A percentile compares a stretch with the other conserved stretches of the same genome.
phyloP scores from a whole-genome alignment of 139 green algal genomes.

The Chloropicon primus region DNA sequence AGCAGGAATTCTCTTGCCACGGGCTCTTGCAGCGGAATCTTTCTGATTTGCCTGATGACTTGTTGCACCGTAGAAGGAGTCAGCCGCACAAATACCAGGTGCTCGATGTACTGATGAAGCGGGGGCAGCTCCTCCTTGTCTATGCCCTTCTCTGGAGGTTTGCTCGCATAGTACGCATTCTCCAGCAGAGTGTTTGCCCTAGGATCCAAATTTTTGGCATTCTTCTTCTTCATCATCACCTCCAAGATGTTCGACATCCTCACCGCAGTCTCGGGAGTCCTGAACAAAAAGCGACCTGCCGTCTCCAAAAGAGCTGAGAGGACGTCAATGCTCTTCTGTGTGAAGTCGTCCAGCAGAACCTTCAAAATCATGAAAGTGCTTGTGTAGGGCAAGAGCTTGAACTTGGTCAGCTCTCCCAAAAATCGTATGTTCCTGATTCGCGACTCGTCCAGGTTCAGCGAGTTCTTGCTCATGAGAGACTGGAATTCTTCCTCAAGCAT shows the following conservation, averaged over 20 bases:
- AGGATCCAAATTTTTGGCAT: constrained; percentile 65
- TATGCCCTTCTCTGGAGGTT: constrained; percentile 24
- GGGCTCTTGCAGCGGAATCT: constrained; percentile 57
- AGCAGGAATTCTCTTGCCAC: constrained; percentile 59
- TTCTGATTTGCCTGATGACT: constrained; percentile 72
- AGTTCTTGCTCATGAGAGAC: constrained; percentile 44
- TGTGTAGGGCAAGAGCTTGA: constrained; percentile 40
- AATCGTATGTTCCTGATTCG: constrained; percentile 64
- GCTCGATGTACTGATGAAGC: constrained; percentile 75
- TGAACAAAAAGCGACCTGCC: constrained; percentile 63
- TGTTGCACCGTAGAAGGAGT: constrained; percentile 28
- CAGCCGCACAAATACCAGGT: constrained; percentile 69
- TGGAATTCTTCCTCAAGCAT: constrained; percentile 64
- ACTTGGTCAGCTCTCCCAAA: constrained; percentile 83
- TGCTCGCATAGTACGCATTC: constrained; percentile 61
- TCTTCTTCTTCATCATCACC: constrained; percentile 57
- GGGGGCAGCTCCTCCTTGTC: constrained; percentile 30
- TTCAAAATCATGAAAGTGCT: constrained; percentile 25
- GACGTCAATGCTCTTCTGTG: constrained; percentile 68
- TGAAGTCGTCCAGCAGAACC: constrained; percentile 77
- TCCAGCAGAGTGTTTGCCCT: constrained; percentile 67
- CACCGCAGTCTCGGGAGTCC: constrained; percentile 37
- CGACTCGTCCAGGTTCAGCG: constrained; percentile 44
- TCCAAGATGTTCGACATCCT: constrained; percentile 75
- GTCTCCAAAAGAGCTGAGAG: constrained; percentile 72